phyloP scores from a whole-genome alignment of 352 stramenopile genomes.

The Phytophthora podocarpi region DNA sequence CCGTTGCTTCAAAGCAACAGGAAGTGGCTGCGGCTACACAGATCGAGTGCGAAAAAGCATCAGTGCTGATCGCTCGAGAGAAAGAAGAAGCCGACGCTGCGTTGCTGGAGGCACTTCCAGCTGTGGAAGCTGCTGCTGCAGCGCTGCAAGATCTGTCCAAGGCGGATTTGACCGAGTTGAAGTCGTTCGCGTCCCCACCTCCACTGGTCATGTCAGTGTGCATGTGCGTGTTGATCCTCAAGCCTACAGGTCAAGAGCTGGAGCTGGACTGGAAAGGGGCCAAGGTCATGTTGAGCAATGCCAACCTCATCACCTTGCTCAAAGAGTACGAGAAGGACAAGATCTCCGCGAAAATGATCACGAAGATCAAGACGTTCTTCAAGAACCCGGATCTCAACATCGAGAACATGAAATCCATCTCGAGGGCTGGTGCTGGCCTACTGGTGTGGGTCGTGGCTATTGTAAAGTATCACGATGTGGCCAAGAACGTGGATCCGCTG shows the following conservation, averaged over 20 bases:
- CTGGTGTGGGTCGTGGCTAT: conserved; percentile 95
- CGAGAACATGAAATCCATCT: conserved; percentile 96
- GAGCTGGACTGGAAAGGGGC: conserved; percentile 94
- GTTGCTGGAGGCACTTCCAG: conserved; percentile 92
- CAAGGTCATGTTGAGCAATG: conserved; percentile 95
- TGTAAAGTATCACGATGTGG: conserved; percentile 96
- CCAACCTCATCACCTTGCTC: conserved; percentile 89
- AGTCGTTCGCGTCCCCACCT: conserved; percentile 94
- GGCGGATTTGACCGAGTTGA: conserved; percentile 95
- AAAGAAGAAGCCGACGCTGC: conserved; percentile 94
- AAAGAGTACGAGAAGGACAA: conserved; percentile 97
- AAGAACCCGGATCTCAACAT: conserved; percentile 94
- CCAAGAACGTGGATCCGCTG: conserved; percentile 94
- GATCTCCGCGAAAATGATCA: conserved; percentile 96
- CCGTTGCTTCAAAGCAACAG: conserved; percentile 92
- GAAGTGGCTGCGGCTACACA: conserved; percentile 91
- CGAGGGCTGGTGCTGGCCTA: conserved; percentile 88
- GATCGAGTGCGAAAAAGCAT: conserved; percentile 90
- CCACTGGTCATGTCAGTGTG: conserved; percentile 94
- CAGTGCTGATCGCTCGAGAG: conserved; percentile 90
- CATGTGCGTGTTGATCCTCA: conserved; percentile 92
- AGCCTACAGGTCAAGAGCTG: conserved; percentile 91
- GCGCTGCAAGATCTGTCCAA: conserved; percentile 95
- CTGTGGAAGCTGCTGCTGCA: conserved; percentile 91
- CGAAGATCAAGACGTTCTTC: conserved; percentile 94